Conservation (phyloP, 495 filamentous ascomycete genomes). For the Neurospora sp. region DNA sequence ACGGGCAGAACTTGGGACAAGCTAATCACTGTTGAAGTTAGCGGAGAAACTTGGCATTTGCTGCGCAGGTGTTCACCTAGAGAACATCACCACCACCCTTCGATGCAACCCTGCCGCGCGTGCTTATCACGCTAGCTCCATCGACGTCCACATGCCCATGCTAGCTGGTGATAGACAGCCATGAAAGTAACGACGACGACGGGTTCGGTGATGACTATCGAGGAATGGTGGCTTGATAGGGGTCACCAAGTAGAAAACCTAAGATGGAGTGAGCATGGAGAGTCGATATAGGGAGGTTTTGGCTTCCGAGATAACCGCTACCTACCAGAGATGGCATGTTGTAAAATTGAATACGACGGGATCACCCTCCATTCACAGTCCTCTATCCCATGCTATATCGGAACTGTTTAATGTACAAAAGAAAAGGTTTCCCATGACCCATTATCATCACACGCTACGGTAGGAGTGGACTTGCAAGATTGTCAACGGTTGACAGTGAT, state of each 20-base stretch:
- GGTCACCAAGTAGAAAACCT: background rate
- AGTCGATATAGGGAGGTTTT: background rate
- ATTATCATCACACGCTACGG: background rate
- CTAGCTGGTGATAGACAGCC: background rate
- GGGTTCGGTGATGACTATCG: background rate
- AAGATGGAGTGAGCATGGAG: background rate
- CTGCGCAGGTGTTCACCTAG: background rate
- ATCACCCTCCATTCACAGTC: background rate
- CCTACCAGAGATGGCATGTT: background rate
- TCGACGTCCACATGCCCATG: background rate
- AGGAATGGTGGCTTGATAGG: background rate
- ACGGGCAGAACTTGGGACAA: background rate
- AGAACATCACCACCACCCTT: background rate
- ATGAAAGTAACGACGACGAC: background rate
- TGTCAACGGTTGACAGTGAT: background rate
- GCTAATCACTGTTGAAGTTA: background rate
- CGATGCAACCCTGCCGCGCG: background rate
- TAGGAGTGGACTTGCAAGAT: background rate
- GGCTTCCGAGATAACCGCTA: background rate
- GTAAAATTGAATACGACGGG: background rate
- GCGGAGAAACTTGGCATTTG: background rate
- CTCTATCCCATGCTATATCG: background rate
- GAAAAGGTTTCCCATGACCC: background rate
- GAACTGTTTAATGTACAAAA: background rate
- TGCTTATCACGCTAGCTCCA: background rate